These are phyloP conservation scores for Claviceps lovelessii DNA, from an alignment of 2,329 filamentous ascomycete genomes.

Conservation along the genomic window DNA sequence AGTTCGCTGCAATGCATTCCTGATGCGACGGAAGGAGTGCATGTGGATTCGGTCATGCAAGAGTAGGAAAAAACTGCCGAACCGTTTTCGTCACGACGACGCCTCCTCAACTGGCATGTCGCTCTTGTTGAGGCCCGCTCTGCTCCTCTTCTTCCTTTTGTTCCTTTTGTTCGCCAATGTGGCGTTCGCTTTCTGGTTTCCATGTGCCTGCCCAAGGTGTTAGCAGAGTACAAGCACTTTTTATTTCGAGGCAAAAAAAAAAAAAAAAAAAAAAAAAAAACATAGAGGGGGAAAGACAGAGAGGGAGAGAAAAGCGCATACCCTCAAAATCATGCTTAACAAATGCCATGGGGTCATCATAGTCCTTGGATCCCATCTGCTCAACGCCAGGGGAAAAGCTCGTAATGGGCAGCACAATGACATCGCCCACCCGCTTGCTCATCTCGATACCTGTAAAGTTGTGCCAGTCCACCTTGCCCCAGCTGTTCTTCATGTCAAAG, in stretches of 20 bases:
- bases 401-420: conserved; percentile 86
- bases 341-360: conserved; percentile 90
- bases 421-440: conserved; percentile 81
- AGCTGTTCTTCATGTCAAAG: conserved; percentile 63
- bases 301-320: conserved; percentile 25
- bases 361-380: conserved; percentile 81
- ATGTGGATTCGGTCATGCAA: too few relatives aligned
- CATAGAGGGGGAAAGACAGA: neutral
- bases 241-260: too few relatives aligned
- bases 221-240: conserved; percentile 9
- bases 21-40: neutral
- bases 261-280: neutral
- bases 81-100: too few relatives aligned
- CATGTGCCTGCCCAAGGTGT: conserved; percentile 43
- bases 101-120: neutral
- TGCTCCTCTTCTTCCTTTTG: conserved; percentile 8
- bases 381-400: conserved; percentile 90
- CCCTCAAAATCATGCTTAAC: conserved; percentile 96
- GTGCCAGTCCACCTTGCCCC: conserved; percentile 63
- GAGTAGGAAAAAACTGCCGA: neutral
- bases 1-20: neutral
- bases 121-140: neutral
- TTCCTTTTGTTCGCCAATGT: conserved; percentile 41
- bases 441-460: conserved; percentile 80
- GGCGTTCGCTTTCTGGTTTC: conserved; percentile 59